Evolutionary conservation across 345 rosid species (phyloP), one percentile per base, ranked within the genome.

Genomic region (Bruguiera gymnorhiza): DNA sequence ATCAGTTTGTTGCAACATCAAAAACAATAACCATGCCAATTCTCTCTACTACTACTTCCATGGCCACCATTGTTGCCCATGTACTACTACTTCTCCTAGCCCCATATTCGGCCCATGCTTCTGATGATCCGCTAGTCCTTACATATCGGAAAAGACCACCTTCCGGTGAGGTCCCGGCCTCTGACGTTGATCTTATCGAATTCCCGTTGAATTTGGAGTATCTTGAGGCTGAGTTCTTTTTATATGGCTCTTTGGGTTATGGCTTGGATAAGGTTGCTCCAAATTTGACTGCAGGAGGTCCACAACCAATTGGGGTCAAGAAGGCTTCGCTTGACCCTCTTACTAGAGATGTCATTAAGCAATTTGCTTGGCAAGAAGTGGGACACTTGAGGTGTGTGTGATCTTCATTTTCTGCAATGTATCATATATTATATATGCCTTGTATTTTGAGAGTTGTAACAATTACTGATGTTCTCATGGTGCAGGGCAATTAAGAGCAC

Each of bases 171-270:
- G 32, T 81, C 60, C 86, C 89, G 0, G 19, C 31, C 26, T 57
- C 70, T 0, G 88, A 87, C 54, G 74, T 77, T 10, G 84, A 84
- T 74, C 73, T 92, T 32, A 48, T 95, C 46, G 97, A 92, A 84
- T 90, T 95, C 63, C 91, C 99, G 7, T 70, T 92, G 59, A 95
- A 95, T 79, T 71, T 95, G 29, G 98, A 90, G 79, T 95, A 87
- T 68, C 76, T 95, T 29, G 99, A 95, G 74, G 98, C 99, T 1
- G 99, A 95, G 82, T 89, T 92, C 78, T 90, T 95, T 83, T 70
- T 90, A 76, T 80, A 63, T 50, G 98, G 92, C 26, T 75, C 96
- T 1, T 32, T 83, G 71, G 98, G 98, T n/a, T 29, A 75, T 74
- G 99, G 99, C 50, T 78, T 92, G 77, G 99, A 92, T 62, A 65